phyloP scores from a whole-genome alignment of 2,329 filamentous ascomycete genomes.

The Fonsecaea erecta region DNA sequence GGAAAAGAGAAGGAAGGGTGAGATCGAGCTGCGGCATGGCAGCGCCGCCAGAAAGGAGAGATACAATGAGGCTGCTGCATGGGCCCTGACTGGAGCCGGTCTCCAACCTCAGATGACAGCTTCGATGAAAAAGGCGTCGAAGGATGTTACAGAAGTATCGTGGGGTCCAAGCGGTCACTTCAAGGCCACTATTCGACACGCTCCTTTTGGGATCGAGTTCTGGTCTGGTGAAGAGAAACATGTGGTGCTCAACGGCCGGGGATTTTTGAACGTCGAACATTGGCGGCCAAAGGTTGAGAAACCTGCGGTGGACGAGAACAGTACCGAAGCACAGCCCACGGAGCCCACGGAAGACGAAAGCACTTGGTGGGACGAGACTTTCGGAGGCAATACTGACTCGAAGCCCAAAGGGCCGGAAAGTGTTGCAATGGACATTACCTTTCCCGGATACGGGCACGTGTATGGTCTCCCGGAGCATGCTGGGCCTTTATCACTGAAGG shows the following conservation, averaged over 20 bases:
- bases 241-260: slow-evolving; percentile 87
- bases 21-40: slow-evolving; percentile 83
- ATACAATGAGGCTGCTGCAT: slow-evolving; percentile 88
- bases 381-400: slow-evolving; percentile 91
- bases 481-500: slow-evolving; percentile 82
- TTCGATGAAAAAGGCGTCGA: slow-evolving; percentile 62
- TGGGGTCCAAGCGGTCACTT: slow-evolving; percentile 79
- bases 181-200: slow-evolving; percentile 80
- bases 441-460: slow-evolving; percentile 88
- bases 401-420: slow-evolving; percentile 97
- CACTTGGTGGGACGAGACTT: slow-evolving; percentile 97
- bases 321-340: slow-evolving; percentile 45
- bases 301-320: slow-evolving; percentile 51
- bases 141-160: slow-evolving; percentile 68
- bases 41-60: slow-evolving; percentile 87
- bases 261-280: slow-evolving; percentile 90
- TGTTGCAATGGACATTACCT: slow-evolving; percentile 86
- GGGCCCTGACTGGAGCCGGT: slow-evolving; percentile 78
- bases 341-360: slow-evolving; percentile 71
- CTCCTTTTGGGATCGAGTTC: slow-evolving; percentile 85
- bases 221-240: slow-evolving; percentile 80
- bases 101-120: slow-evolving; percentile 73
- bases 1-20: slow-evolving; percentile 83
- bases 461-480: slow-evolving; percentile 95
- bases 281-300: slow-evolving; percentile 85